Evolutionary conservation across 192 early-diverging fungal genomes (phyloP).

Genomic region (Gryganskiella cystojenkinii): DNA sequence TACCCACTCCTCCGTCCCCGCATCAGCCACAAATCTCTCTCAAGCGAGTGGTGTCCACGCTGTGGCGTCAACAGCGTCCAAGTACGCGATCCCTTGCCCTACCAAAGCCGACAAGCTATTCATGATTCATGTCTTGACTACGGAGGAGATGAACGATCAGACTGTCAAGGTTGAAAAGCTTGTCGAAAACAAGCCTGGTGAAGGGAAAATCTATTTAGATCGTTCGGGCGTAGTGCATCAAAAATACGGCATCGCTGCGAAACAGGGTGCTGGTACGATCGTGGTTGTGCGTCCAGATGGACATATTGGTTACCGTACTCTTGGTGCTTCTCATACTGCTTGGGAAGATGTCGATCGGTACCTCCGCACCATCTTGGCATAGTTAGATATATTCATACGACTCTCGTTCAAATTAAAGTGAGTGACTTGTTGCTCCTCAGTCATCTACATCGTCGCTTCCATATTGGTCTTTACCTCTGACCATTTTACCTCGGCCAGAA

Average conservation of each 20-base stretch:
- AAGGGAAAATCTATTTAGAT: constrained; percentile 37
- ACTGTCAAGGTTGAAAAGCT: background rate
- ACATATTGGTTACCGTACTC: constrained; percentile 33
- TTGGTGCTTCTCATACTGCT: constrained; percentile 12
- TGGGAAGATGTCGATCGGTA: constrained; percentile 34
- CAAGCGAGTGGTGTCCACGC: background rate
- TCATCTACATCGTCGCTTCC: no score
- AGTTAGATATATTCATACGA: background rate
- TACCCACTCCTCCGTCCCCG: background rate
- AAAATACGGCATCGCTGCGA: constrained; percentile 27
- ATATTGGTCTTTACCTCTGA: no score
- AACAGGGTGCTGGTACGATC: constrained; percentile 24
- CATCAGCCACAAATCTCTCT: background rate
- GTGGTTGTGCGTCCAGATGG: constrained; percentile 36
- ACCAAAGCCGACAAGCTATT: constrained; percentile 4
- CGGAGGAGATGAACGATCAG: no score
- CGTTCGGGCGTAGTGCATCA: constrained; percentile 11
- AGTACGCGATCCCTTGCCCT: constrained; percentile 6
- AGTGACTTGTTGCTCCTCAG: no score
- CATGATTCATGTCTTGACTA: constrained; percentile 21
- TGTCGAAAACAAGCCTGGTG: constrained; percentile 10
- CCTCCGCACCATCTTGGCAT: constrained; percentile 17
- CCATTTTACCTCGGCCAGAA: no score
- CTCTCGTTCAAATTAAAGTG: no score
- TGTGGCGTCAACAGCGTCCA: background rate